Base-by-base conservation (phyloP, 106 monocot species). In the Apostasia shenzhenica region DNA sequence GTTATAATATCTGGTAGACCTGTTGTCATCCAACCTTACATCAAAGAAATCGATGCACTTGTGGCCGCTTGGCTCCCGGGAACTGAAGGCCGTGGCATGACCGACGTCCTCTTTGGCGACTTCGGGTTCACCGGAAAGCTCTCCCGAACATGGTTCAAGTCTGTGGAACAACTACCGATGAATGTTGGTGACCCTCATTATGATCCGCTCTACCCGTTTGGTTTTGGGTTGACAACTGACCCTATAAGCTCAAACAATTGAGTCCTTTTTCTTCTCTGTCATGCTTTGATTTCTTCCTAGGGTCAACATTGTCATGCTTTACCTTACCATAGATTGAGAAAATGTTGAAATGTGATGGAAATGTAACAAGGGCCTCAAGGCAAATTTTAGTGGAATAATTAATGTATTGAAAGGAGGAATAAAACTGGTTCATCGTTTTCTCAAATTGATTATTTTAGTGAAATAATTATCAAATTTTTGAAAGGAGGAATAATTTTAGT, bases 31-130 rank as follows among this genome's bases (percentile, higher is more conserved):
- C 59, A 80, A 48, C 84, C 84, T 3, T 79, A 72, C 43, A 2
- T 83, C 10, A 11, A 13, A 9, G n/a, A 3, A 3, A 73, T 80
- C 1, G 84, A 84, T 52, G 79, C 79, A 3, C 79, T 84, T 7
- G 84, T 85, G 1, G 86, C 74, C 0, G 86, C 86, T 2, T 86
- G 86, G 84, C 79, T 84, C 48, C 84, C 84, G 2, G 84, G 84
- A 3, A 65, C 79, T 12, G 80, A 84, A 61, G 84, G 76, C 11
- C 69, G 69, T 10, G 84, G 84, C 0, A 59, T 84, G 5, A 47
- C 75, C 8, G 80, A 80, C 45, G 74, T 67, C 2, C 9, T 80
- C 1, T 74, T 57, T 38, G 73, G 73, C 5, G 73, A 74, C 12
- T 56, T 14, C 40, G 73, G 73, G 3, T 80, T 80, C 44, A 52